Conservation (phyloP, 164 flowering plant genomes). For the Aristolochia fimbriata region DNA sequence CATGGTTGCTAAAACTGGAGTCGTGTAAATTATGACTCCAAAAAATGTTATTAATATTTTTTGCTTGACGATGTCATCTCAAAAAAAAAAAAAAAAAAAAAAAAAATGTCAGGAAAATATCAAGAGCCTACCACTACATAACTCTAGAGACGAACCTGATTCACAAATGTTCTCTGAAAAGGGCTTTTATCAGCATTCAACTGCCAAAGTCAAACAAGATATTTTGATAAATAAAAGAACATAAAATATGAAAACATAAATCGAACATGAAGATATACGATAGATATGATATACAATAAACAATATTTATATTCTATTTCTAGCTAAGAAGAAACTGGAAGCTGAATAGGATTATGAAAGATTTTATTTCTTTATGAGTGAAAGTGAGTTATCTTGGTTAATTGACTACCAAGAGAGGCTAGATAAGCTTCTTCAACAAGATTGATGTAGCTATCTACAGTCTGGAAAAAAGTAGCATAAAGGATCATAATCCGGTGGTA, state of each 20-base stretch:
- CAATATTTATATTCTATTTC: not conserved
- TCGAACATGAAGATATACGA: not conserved
- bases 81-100: not conserved
- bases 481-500: too few species aligned
- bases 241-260: not conserved
- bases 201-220: conserved; percentile 28
- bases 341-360: not conserved
- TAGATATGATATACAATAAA: not conserved
- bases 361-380: not conserved
- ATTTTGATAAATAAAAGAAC: not conserved
- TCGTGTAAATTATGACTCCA: not conserved
- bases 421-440: too few species aligned
- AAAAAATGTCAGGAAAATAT: not conserved
- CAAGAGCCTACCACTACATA: not conserved
- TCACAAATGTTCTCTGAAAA: conserved; percentile 90
- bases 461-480: too few species aligned
- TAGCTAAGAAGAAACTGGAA: not conserved
- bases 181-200: conserved; percentile 94
- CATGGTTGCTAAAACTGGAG: not conserved
- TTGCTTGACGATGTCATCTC: too few species aligned
- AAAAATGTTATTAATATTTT: not conserved
- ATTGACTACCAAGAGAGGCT: too few species aligned
- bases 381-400: not conserved
- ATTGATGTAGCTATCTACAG: too few species aligned
- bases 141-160: conserved; percentile 52